A percentile compares a stretch with the other conserved stretches of the same genome.
phyloP scores from a whole-genome alignment of 2,329 filamentous ascomycete genomes.

The Talaromyces sp. region DNA sequence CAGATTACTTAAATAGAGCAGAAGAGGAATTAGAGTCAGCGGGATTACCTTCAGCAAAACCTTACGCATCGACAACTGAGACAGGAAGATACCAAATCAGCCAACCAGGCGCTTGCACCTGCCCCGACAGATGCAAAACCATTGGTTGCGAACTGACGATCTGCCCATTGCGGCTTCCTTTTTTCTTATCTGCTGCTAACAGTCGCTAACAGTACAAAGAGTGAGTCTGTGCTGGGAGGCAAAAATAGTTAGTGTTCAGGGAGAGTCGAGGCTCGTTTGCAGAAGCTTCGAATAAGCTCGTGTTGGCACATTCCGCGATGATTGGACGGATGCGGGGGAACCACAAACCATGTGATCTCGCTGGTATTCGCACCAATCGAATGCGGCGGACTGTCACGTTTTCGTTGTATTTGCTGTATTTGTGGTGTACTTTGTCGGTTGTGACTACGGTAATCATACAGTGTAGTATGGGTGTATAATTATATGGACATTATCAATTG shows the following conservation, averaged over 20 bases:
- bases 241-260: background rate
- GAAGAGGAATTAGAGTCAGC: background rate
- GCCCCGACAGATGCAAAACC: background rate
- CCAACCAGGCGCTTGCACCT: slow-evolving; percentile 7
- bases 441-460: background rate
- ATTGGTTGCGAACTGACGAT: background rate
- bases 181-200: background rate
- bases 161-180: background rate
- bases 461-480: background rate
- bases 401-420: background rate
- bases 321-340: background rate
- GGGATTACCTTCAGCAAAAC: background rate
- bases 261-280: background rate
- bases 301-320: background rate
- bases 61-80: too few relatives aligned
- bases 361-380: background rate
- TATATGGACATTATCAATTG: background rate
- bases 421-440: background rate
- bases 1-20: background rate
- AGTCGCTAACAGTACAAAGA: background rate
- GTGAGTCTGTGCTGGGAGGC: background rate
- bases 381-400: background rate
- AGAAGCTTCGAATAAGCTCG: background rate
- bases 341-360: background rate
- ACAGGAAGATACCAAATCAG: background rate